Evolutionary conservation across 1,284 basidiomycete genomes (phyloP).

Genomic region (Ceratobasidium sp.): DNA sequence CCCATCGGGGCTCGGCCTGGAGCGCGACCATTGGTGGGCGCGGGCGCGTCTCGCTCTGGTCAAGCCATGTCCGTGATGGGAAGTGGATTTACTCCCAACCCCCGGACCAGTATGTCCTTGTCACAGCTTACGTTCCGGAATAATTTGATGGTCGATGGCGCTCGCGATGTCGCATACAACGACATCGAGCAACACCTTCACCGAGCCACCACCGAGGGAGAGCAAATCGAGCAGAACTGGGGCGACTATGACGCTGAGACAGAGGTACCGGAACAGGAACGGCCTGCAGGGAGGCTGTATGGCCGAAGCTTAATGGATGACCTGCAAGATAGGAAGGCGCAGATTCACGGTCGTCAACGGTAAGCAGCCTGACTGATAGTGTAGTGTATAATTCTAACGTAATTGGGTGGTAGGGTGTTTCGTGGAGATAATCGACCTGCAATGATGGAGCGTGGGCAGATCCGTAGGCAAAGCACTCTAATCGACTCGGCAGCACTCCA

Average conservation of each 20-base stretch:
- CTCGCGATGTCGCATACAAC: constrained; percentile 64
- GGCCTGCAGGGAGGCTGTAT: constrained; percentile 76
- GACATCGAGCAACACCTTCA: constrained; percentile 66
- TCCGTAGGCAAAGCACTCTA: constrained; percentile 65
- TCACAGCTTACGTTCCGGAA: constrained; percentile 83
- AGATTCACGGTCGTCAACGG: constrained; percentile 78
- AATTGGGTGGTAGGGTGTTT: constrained; percentile 60
- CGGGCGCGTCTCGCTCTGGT: constrained; percentile 16
- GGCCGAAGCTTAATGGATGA: constrained; percentile 83
- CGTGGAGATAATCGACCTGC: constrained; percentile 77
- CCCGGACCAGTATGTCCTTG: constrained; percentile 68
- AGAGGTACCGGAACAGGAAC: constrained; percentile 51
- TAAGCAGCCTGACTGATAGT: constrained; percentile 48
- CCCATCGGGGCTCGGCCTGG: constrained; percentile 65
- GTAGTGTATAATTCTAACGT: background rate
- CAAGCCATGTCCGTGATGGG: constrained; percentile 10
- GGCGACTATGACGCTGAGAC: constrained; percentile 48
- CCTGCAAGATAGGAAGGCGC: constrained; percentile 72
- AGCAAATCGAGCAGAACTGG: constrained; percentile 63
- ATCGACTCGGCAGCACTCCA: constrained; percentile 72
- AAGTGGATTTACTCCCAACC: constrained; percentile 78
- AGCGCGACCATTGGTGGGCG: constrained; percentile 43
- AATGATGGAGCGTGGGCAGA: constrained; percentile 75
- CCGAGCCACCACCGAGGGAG: constrained; percentile 71
- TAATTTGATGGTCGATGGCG: constrained; percentile 68